Evolutionary conservation across 495 filamentous ascomycete species (phyloP).

Genomic region (Ascobolus immersus): DNA sequence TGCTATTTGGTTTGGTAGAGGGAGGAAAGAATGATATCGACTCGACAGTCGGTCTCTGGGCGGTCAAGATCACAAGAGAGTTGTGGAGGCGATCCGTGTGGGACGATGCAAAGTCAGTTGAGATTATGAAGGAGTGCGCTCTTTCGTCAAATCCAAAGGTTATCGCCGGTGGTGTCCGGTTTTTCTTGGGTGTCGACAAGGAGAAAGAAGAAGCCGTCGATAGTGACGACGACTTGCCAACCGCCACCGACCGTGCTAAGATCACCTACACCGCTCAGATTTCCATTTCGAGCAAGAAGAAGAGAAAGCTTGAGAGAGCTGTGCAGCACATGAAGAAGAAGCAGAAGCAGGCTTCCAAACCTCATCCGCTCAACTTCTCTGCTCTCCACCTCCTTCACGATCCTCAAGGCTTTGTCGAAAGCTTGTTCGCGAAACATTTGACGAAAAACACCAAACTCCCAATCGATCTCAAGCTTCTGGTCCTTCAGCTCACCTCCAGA

Average conservation of each 20-base stretch:
- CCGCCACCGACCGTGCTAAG: too few relatives aligned
- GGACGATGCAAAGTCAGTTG: constrained; percentile 55
- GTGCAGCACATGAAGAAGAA: constrained; percentile 50
- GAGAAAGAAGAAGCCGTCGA: constrained; percentile 80
- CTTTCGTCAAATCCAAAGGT: constrained; percentile 62
- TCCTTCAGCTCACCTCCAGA: constrained; percentile 70
- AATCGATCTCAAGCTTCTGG: constrained; percentile 70
- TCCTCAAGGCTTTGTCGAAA: constrained; percentile 82
- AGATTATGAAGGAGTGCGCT: constrained; percentile 43
- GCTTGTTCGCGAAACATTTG: constrained; percentile 70
- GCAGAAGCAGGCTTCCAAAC: constrained; percentile 65
- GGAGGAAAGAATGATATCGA: constrained; percentile 37
- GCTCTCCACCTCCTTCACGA: constrained; percentile 92
- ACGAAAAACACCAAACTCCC: constrained; percentile 61
- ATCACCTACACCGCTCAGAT: constrained; percentile 57
- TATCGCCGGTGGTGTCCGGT: constrained; percentile 57
- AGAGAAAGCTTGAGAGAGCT: constrained; percentile 51
- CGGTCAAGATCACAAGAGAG: constrained; percentile 68
- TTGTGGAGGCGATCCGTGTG: constrained; percentile 74
- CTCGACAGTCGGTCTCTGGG: constrained; percentile 75
- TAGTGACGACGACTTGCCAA: constrained; percentile 54
- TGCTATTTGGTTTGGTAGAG: constrained; percentile 70
- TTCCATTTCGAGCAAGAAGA: constrained; percentile 80
- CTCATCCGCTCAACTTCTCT: constrained; percentile 81
- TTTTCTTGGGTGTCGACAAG: constrained; percentile 88